Percentiles rank a stretch among this genome's conserved stretches.
Conservation (phyloP, 208 protist species). For the Acanthamoeba culbertsoni region DNA sequence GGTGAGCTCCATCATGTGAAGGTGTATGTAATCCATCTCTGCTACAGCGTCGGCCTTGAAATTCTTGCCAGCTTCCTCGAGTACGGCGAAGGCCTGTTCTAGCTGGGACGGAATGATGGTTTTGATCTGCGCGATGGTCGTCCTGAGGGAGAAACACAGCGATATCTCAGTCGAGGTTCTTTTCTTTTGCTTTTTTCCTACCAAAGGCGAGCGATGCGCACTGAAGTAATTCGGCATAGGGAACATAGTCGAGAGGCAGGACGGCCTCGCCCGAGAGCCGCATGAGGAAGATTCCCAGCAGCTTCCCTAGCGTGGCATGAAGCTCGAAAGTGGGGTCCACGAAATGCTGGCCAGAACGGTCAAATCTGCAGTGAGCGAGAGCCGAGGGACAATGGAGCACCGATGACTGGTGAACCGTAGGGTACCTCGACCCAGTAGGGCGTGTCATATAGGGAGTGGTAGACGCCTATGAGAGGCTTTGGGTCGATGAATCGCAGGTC, state of each 20-base stretch:
- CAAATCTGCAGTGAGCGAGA: neutral
- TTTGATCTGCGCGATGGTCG: neutral
- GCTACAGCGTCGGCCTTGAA: neutral
- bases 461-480: conserved; percentile 26
- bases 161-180: neutral
- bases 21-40: neutral
- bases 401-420: neutral
- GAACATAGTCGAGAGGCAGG: neutral
- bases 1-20: neutral
- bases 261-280: neutral
- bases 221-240: neutral
- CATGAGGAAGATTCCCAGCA: neutral
- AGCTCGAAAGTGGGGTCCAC: neutral
- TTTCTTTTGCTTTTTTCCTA: neutral
- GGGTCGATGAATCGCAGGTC: conserved; percentile 1
- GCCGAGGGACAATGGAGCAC: neutral
- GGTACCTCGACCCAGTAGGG: conserved; percentile 56
- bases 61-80: neutral
- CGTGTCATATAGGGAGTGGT: conserved; percentile 60
- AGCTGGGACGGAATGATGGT: neutral
- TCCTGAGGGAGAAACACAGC: neutral
- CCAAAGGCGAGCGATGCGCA: neutral
- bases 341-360: neutral
- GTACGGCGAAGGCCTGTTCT: neutral
- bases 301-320: neutral